phyloP scores from a whole-genome alignment of 2,329 filamentous ascomycete species.

The Trichoderma sp. region DNA sequence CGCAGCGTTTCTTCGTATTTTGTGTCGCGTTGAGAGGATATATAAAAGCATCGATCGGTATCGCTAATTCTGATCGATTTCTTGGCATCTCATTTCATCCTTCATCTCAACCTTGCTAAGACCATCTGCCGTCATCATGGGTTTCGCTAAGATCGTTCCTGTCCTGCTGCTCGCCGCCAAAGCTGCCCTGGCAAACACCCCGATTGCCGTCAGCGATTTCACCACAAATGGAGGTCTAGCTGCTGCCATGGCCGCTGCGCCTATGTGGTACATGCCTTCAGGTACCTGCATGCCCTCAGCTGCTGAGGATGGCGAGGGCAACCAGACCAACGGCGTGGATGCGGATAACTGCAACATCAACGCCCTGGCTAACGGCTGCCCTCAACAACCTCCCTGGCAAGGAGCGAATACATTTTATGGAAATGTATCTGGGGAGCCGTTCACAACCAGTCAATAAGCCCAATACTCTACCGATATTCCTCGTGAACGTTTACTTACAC shows the following conservation, averaged over 20 bases:
- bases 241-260: constrained; percentile 22
- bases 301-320: constrained; percentile 23
- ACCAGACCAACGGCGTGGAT: constrained; percentile 24
- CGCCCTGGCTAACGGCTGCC: constrained; percentile 19
- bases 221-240: constrained; percentile 21
- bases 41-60: neutral
- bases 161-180: constrained; percentile 16
- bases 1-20: neutral
- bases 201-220: constrained; percentile 18
- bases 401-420: constrained; percentile 24
- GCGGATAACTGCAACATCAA: constrained; percentile 24
- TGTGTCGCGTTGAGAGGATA: neutral
- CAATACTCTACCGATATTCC: no score
- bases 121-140: neutral
- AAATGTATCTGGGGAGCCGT: constrained; percentile 23
- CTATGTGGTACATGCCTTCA: constrained; percentile 25
- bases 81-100: neutral
- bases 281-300: constrained; percentile 25
- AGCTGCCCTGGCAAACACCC: constrained; percentile 20
- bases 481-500: no score
- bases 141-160: constrained; percentile 2
- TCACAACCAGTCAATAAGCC: neutral
- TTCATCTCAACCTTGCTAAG: neutral
- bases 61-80: neutral
- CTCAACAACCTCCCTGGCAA: constrained; percentile 21